Percentiles rank a stretch among this genome's conserved stretches.
These are phyloP conservation scores for Saccharomyces cerevisiae DNA, from an alignment of 805 yeast species.

Conservation along the genomic window DNA sequence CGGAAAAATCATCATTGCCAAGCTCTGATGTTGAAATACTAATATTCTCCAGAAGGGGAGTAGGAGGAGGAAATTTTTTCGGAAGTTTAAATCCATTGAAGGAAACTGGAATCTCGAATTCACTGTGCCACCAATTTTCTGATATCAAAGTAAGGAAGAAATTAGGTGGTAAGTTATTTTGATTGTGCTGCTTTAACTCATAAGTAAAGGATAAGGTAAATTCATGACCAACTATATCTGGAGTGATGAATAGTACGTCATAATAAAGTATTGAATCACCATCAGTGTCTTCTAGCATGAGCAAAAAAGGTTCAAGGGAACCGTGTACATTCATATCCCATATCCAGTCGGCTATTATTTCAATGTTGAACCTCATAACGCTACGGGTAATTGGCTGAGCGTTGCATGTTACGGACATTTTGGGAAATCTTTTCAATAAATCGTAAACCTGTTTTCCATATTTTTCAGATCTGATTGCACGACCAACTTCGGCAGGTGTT, in stretches of 20 bases:
- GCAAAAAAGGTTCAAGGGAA: constrained; percentile 51
- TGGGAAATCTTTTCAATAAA: constrained; percentile 66
- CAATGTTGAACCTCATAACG: constrained; percentile 56
- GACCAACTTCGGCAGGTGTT: constrained; percentile 70
- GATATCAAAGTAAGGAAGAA: constrained; percentile 66
- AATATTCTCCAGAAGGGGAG: constrained; percentile 23
- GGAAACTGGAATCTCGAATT: constrained; percentile 50
- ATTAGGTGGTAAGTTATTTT: constrained; percentile 49
- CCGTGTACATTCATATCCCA: constrained; percentile 71
- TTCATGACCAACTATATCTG: constrained; percentile 42
- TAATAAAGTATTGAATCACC: constrained; percentile 64
- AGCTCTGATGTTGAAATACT: constrained; percentile 43
- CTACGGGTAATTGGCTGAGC: constrained; percentile 74
- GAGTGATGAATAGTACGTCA: constrained; percentile 46
- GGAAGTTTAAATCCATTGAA: constrained; percentile 20
- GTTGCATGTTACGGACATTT: constrained; percentile 46
- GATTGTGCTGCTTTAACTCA: constrained; percentile 21
- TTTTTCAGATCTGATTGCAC: constrained; percentile 65
- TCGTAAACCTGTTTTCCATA: constrained; percentile 54
- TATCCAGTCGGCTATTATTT: constrained; percentile 60
- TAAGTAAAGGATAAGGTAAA: constrained; percentile 60
- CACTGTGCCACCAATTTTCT: constrained; percentile 81
- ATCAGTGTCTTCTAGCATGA: constrained; percentile 75
- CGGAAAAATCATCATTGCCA: constrained; percentile 39
- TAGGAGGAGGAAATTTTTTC: constrained; percentile 26